phyloP scores from a whole-genome alignment of 2,329 filamentous ascomycete genomes.

The Fusarium tuaranense region DNA sequence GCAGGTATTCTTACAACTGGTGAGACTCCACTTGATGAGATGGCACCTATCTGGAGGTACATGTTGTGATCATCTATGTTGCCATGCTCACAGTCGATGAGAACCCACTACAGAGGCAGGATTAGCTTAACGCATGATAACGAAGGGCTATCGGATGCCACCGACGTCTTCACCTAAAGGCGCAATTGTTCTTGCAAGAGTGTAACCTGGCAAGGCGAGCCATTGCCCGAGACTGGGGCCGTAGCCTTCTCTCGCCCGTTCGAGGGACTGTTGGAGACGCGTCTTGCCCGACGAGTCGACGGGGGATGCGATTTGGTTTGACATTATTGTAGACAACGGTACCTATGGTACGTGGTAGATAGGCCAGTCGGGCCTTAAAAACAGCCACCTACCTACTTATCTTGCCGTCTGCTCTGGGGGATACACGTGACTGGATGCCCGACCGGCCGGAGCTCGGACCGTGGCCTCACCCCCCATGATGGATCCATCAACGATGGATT shows the following conservation, averaged over 20 bases:
- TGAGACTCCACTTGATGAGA: constrained; percentile 51
- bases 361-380: not conserved
- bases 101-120: constrained; percentile 54
- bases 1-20: constrained; percentile 33
- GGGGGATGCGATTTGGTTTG: not conserved
- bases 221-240: constrained; percentile 4
- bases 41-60: constrained; percentile 60
- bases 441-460: not conserved
- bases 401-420: not conserved
- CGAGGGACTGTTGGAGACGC: not conserved
- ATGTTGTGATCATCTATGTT: constrained; percentile 56
- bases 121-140: not conserved
- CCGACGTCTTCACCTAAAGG: constrained; percentile 3
- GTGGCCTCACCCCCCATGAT: not conserved
- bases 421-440: not conserved
- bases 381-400: not conserved
- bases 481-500: no score
- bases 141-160: constrained; percentile 39
- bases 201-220: constrained; percentile 1
- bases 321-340: not conserved
- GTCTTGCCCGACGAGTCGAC: not conserved
- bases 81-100: constrained; percentile 61
- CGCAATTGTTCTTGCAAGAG: not conserved
- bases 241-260: not conserved
- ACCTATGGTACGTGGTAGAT: not conserved